Percentiles rank a stretch among this genome's conserved stretches.
phyloP scores from a whole-genome alignment of 352 stramenopile species.

The Halophytophthora polymorphica region DNA sequence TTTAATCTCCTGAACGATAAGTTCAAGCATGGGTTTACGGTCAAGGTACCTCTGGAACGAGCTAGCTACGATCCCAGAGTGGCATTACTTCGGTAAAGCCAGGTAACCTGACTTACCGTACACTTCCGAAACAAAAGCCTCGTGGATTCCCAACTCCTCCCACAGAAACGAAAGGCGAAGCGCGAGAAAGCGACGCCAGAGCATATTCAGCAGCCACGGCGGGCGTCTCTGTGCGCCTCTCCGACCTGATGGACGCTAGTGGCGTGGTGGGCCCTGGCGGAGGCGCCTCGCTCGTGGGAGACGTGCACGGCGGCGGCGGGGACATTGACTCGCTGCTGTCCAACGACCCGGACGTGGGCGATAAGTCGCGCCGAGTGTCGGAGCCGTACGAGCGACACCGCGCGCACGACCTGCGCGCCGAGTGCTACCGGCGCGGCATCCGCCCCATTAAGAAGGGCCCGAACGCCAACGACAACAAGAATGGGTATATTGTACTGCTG shows the following conservation, averaged over 20 bases:
- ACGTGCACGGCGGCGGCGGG: conserved; percentile 43
- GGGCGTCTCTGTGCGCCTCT: no score
- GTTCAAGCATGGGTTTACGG: no score
- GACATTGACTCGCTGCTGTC: conserved; percentile 75
- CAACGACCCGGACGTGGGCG: conserved; percentile 24
- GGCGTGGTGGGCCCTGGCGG: conserved; percentile 6
- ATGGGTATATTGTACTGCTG: conserved; percentile 69
- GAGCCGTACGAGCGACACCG: conserved; percentile 78
- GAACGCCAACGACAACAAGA: conserved; percentile 85
- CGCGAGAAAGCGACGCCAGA: no score
- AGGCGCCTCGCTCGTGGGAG: conserved; percentile 24
- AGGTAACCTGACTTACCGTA: no score
- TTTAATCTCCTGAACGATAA: no score
- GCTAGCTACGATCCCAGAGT: no score
- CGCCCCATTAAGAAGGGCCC: conserved; percentile 80
- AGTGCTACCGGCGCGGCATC: conserved; percentile 76
- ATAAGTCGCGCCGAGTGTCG: conserved; percentile 37
- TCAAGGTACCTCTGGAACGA: no score
- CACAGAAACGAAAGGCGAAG: no score
- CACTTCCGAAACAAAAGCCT: no score
- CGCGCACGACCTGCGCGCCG: conserved; percentile 67
- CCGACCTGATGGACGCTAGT: conserved; percentile 16
- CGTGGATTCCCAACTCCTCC: no score
- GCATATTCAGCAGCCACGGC: no score
- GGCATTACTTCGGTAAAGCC: no score